A percentile compares a stretch with the other conserved stretches of the same genome.
Conservation (phyloP, 441 rosid genomes). For the Manihot esculenta region DNA sequence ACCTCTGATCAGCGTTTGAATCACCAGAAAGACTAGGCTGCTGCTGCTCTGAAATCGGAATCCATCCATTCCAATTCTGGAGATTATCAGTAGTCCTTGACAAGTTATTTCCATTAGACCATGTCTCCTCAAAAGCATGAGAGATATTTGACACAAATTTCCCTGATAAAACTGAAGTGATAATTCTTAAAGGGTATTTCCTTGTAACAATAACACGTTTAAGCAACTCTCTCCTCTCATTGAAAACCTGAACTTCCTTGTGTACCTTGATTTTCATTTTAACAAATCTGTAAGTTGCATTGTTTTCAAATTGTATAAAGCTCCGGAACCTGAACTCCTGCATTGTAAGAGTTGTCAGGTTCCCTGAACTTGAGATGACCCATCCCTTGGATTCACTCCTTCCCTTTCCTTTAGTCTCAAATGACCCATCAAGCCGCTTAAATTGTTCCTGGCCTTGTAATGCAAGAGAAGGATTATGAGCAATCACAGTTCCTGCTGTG, state of each 20-base stretch:
- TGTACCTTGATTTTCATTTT: slow-evolving; percentile 42
- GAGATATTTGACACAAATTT: slow-evolving; percentile 51
- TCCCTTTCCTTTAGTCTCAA: slow-evolving; percentile 49
- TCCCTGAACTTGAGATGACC: slow-evolving; percentile 64
- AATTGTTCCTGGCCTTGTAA: slow-evolving; percentile 29
- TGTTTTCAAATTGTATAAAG: slow-evolving; percentile 34
- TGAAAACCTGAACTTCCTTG: slow-evolving; percentile 35
- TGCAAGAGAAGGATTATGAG: slow-evolving; percentile 29
- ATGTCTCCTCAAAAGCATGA: slow-evolving; percentile 41
- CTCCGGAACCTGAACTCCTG: slow-evolving; percentile 39
- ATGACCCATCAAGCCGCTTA: slow-evolving; percentile 57
- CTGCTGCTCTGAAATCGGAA: slow-evolving; percentile 56
- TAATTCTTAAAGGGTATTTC: slow-evolving; percentile 49
- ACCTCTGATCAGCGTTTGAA: slow-evolving; percentile 47
- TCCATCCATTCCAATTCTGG: slow-evolving; percentile 65
- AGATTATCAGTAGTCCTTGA: slow-evolving; percentile 24
- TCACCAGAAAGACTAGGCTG: slow-evolving; percentile 46
- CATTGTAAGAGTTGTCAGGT: slow-evolving; percentile 47
- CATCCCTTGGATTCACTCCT: slow-evolving; percentile 50
- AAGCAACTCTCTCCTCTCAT: slow-evolving; percentile 28
- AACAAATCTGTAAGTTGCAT: slow-evolving; percentile 49
- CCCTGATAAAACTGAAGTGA: slow-evolving; percentile 42
- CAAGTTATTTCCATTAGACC: slow-evolving; percentile 27
- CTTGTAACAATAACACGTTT: slow-evolving; percentile 24
- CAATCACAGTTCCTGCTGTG: slow-evolving; percentile 34